Base-by-base conservation (phyloP, 495 filamentous ascomycete genomes). In the Pseudoneurospora amorphoporcata region DNA sequence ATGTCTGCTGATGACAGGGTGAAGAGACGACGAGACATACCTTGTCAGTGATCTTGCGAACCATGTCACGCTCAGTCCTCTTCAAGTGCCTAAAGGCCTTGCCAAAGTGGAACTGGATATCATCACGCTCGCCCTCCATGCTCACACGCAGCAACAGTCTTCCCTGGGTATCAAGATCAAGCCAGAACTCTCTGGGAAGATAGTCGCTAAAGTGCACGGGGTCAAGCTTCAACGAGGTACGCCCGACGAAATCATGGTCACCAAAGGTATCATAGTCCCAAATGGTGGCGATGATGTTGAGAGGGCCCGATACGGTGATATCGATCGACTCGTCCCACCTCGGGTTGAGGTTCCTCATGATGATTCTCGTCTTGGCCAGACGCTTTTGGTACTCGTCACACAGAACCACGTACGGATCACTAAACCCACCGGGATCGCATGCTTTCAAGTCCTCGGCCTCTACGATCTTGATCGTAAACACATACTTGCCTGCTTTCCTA, bases 211-310 rank as follows among this genome's bases (percentile, higher is more conserved):
- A 99, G 83, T 97, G 93, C 39, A 92, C 85, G 10, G 95, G 95
- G 75, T 99, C 95, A 23, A 99, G 85, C 81, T 99, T 99, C 72
- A 98, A 86, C 8, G 92, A 96, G 12, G 95, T 97, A 69, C 95
- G 89, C 14, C 95, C 95, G 45, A 98, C 93, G 77, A 95, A 98
- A 77, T 99, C 96, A 74, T 99, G 95, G 77, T 99, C 96, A 53
- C 96, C 95, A 71, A 99, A 89, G 16, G 93, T 91, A 83, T 99
- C 96, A 89, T 94, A 96, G 82, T 99, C 96, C 96, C 96, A 99
- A 37, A 98, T 92, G 1, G 95, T 99, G 35, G 94, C 94, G 74
- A 98, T 95, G 76, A 99, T 90, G 76, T 97, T 97, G 47, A 98
- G 84, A 41, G 95, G 89, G 1, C 96, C 94, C 70, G 91, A 89